Conservation (phyloP, 169 alveolate genomes). For the Cystoisospora suis region DNA sequence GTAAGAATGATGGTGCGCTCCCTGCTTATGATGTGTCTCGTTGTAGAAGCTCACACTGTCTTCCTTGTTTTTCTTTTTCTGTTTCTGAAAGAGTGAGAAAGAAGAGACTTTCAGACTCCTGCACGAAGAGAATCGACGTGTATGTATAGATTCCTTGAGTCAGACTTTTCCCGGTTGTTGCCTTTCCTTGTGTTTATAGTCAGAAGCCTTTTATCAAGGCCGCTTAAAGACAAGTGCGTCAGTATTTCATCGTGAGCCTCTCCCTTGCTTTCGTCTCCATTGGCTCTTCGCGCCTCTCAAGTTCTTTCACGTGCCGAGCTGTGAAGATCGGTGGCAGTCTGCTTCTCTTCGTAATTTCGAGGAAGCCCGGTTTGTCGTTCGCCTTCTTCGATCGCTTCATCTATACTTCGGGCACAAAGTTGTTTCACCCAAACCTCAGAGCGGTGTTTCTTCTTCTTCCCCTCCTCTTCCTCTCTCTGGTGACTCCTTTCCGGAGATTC, state of each 20-base stretch:
- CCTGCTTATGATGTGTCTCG: no score
- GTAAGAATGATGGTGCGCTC: no score
- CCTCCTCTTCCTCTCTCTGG: neutral
- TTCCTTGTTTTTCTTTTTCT: no score
- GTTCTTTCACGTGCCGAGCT: constrained; percentile 47
- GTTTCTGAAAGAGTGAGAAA: no score
- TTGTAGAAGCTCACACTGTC: no score
- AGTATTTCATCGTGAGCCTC: constrained; percentile 24
- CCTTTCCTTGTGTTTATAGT: neutral
- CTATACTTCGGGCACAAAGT: neutral
- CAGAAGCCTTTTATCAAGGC: constrained; percentile 30
- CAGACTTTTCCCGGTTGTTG: no score
- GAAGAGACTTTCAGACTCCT: no score
- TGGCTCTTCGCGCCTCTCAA: constrained; percentile 47
- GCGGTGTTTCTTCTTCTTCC: neutral
- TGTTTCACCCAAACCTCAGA: neutral
- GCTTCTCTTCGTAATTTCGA: constrained; percentile 50
- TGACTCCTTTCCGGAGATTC: neutral
- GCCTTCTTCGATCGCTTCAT: neutral
- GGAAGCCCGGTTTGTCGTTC: constrained; percentile 49
- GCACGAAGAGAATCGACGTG: no score
- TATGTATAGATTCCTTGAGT: no score
- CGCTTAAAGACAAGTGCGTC: constrained; percentile 39
- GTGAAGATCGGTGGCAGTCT: neutral
- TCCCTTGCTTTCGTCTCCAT: constrained; percentile 27